phyloP scores from a whole-genome alignment of 352 stramenopile species.

The Phytophthora fragariaefolia region DNA sequence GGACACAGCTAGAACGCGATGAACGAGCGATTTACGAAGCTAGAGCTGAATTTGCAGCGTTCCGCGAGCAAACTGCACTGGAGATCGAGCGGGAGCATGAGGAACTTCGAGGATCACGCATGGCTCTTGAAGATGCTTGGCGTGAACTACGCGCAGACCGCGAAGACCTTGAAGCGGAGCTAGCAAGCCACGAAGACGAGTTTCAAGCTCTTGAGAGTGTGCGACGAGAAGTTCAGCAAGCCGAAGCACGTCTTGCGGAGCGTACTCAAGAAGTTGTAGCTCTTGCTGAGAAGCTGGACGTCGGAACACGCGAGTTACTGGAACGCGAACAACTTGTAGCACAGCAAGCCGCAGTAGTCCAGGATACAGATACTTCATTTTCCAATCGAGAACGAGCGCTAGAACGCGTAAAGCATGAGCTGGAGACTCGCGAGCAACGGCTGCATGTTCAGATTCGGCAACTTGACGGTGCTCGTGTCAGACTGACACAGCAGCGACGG shows the following conservation, averaged over 20 bases:
- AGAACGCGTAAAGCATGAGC: slow-evolving; percentile 43
- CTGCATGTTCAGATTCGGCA: slow-evolving; percentile 64
- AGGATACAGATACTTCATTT: slow-evolving; percentile 32
- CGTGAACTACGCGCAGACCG: slow-evolving; percentile 46
- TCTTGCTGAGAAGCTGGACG: slow-evolving; percentile 34
- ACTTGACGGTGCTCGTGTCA: slow-evolving; percentile 50
- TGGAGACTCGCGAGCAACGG: slow-evolving; percentile 58
- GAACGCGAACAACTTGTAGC: slow-evolving; percentile 40
- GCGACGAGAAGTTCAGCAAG: slow-evolving; percentile 39
- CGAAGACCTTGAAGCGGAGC: slow-evolving; percentile 46
- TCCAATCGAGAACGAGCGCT: slow-evolving; percentile 33
- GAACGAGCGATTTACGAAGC: slow-evolving; percentile 60
- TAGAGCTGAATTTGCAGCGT: slow-evolving; percentile 54
- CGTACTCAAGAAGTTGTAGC: slow-evolving; percentile 36
- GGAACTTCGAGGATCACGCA: slow-evolving; percentile 38
- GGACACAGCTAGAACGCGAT: slow-evolving; percentile 49
- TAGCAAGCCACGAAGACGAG: slow-evolving; percentile 55
- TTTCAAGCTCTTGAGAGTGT: slow-evolving; percentile 47
- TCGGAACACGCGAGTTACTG: slow-evolving; percentile 26
- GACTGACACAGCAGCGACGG: slow-evolving; percentile 55
- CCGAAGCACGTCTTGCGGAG: slow-evolving; percentile 47
- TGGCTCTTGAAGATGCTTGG: slow-evolving; percentile 43
- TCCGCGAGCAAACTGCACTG: slow-evolving; percentile 51
- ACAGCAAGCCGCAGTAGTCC: slow-evolving; percentile 23
- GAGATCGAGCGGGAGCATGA: slow-evolving; percentile 45